phyloP scores from a whole-genome alignment of 177 flowering plant genomes.

The Telopea speciosissima region DNA sequence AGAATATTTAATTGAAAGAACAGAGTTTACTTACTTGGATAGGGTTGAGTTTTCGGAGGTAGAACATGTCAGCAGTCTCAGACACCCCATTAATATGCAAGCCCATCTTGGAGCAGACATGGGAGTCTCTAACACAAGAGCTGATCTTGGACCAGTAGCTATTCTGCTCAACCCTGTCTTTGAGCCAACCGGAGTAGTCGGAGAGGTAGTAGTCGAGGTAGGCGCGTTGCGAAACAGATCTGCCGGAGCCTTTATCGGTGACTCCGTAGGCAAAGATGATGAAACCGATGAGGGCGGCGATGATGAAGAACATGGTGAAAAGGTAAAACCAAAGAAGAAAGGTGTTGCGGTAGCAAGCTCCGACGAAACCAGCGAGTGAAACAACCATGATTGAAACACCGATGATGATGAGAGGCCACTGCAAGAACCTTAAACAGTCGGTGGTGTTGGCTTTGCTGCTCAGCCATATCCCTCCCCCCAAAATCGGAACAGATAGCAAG shows the following conservation, averaged over 20 bases:
- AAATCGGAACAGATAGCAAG: too few species aligned
- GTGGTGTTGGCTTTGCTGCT: conserved; percentile 28
- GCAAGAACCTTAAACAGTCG: conserved; percentile 70
- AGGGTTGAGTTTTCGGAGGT: too few species aligned
- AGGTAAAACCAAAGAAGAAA: conserved; percentile 63
- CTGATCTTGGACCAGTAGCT: too few species aligned
- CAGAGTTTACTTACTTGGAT: too few species aligned
- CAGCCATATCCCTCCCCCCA: too few species aligned
- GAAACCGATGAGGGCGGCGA: conserved; percentile 45
- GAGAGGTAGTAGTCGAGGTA: conserved; percentile 73
- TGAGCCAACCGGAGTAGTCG: conserved; percentile 78
- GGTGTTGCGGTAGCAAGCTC: conserved; percentile 69
- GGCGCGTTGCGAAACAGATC: conserved; percentile 57
- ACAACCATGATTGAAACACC: conserved; percentile 63
- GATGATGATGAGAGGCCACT: conserved; percentile 85
- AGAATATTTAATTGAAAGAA: too few species aligned
- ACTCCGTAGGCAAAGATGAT: conserved; percentile 71
- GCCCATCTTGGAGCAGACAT: conserved; percentile 59
- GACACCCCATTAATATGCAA: conserved; percentile 24
- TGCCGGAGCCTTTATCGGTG: conserved; percentile 63
- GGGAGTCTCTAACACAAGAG: too few species aligned
- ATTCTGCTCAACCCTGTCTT: conserved; percentile 52
- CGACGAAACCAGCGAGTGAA: conserved; percentile 66
- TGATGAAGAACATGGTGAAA: conserved; percentile 64
- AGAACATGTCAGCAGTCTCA: too few species aligned